Evolutionary conservation across 306 rosid genomes (phyloP).

Genomic region (Medicago truncatula): MtrunA17r5.0-ANR NC_053046.1:79001-79500

Average conservation of each 20-base stretch:
- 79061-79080: neutral
- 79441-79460: slow-evolving; percentile 19
- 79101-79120: slow-evolving; percentile 7
- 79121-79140: neutral
- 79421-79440: slow-evolving; percentile 10
- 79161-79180: slow-evolving; percentile 1
- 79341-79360: neutral
- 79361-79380: neutral
- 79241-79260: neutral
- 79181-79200: neutral
- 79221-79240: slow-evolving; percentile 4
- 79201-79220: neutral
- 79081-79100: neutral
- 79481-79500: slow-evolving; percentile 75
- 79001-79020: neutral
- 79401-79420: neutral
- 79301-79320: neutral
- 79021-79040: neutral
- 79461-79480: slow-evolving; percentile 35
- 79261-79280: slow-evolving; percentile 4
- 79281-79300: neutral
- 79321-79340: neutral
- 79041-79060: neutral
- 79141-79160: slow-evolving; percentile 2
- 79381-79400: slow-evolving; percentile 4